Evolutionary conservation across 2,329 filamentous ascomycete species (phyloP).

Genomic region (Pochonia chlamydosporia): DNA sequence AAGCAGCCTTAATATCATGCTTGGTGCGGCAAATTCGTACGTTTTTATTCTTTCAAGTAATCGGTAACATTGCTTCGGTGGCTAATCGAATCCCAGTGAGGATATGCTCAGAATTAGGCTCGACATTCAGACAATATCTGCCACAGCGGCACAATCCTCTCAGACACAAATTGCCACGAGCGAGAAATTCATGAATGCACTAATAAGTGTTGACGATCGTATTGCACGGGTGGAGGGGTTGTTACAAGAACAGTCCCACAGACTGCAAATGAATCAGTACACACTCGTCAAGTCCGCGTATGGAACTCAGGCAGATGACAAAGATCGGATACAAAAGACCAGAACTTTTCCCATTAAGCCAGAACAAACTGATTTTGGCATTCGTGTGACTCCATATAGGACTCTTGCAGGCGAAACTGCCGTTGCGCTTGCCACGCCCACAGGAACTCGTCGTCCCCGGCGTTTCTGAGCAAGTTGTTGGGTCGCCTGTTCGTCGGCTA

Average conservation of each 20-base stretch:
- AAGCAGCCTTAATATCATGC: constrained; percentile 21
- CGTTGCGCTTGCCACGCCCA: constrained; percentile 3
- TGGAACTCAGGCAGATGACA: constrained; percentile 2
- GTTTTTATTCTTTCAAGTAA: not conserved
- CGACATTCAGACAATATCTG: constrained; percentile 1
- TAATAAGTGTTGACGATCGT: constrained; percentile 18
- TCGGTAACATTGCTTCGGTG: not conserved
- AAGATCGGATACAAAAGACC: not conserved
- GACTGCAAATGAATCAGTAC: constrained; percentile 16
- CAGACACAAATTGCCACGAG: constrained; percentile 15
- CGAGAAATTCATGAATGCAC: constrained; percentile 16
- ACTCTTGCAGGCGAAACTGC: not conserved
- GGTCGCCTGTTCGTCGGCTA: constrained; percentile 22
- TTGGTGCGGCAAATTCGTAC: constrained; percentile 23
- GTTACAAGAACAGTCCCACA: constrained; percentile 15
- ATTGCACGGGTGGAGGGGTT: constrained; percentile 19
- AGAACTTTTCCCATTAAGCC: not conserved
- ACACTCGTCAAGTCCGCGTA: constrained; percentile 19
- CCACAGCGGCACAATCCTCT: not conserved
- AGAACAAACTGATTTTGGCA: not conserved
- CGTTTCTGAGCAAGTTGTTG: constrained; percentile 16
- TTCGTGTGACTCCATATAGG: constrained; percentile 1
- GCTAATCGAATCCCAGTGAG: not conserved
- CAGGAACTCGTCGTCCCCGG: constrained; percentile 15
- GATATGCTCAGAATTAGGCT: constrained; percentile 3